Percentiles rank a stretch among this genome's conserved stretches.
These are phyloP conservation scores for Ulota crispa DNA, from an alignment of 225 moss, liverwort and hornwort genomes.

Conservation along the genomic window DNA sequence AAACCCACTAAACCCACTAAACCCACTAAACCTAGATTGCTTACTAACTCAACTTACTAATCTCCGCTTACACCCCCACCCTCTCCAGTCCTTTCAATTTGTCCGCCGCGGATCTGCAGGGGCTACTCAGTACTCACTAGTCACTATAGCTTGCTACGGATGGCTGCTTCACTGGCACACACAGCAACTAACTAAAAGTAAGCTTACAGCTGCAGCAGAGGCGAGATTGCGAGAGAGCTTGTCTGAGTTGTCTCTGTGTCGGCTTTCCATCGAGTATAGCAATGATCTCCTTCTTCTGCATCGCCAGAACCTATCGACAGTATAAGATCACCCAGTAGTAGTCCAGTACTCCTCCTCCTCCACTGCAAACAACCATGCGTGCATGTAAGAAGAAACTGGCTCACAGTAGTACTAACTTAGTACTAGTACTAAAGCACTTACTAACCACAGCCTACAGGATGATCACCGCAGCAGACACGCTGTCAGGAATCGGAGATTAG, in stretches of 20 bases:
- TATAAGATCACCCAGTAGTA: conserved; percentile 10
- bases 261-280: conserved; percentile 26
- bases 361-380: conserved; percentile 18
- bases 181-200: no score
- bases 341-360: no score
- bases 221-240: background rate
- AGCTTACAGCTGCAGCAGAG: background rate
- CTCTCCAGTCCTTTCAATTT: no score
- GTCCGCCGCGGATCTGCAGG: background rate
- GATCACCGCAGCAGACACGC: no score
- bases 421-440: no score
- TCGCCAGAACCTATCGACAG: no score
- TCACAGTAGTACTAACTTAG: no score
- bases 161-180: background rate
- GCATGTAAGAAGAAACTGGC: conserved; percentile 28
- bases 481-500: background rate
- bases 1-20: no score
- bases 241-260: background rate
- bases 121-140: background rate
- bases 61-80: no score
- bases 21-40: no score
- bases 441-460: background rate
- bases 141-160: background rate
- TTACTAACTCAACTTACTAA: no score
- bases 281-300: background rate